Conservation (phyloP, 2,329 filamentous ascomycete genomes). For the Alternaria gansuensis region DNA sequence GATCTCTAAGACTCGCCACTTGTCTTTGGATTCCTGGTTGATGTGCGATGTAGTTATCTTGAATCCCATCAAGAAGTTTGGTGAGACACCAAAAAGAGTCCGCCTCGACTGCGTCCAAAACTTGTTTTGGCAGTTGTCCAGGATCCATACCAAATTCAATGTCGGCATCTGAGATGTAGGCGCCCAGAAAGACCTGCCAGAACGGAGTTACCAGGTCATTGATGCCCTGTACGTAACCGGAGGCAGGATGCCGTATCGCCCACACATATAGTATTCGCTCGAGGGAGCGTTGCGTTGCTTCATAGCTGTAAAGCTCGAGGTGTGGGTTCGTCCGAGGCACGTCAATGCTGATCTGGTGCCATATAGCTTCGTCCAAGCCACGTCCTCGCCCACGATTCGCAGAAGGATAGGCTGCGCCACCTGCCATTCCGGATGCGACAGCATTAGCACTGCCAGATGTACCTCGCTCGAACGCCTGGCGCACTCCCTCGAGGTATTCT, state of each 20-base stretch:
- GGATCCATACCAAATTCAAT: slow-evolving; percentile 97
- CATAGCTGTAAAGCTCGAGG: slow-evolving; percentile 92
- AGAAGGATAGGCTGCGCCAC: slow-evolving; percentile 53
- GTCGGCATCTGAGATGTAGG: slow-evolving; percentile 93
- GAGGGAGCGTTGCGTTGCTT: slow-evolving; percentile 91
- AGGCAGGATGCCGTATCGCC: slow-evolving; percentile 96
- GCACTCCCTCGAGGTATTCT: slow-evolving; percentile 93
- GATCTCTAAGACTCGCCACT: slow-evolving; percentile 84
- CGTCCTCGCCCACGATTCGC: slow-evolving; percentile 69
- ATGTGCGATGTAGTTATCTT: slow-evolving; percentile 98
- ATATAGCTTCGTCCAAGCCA: slow-evolving; percentile 94
- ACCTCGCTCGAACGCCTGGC: slow-evolving; percentile 69
- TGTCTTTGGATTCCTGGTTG: slow-evolving; percentile 97
- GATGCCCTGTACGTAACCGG: slow-evolving; percentile 97
- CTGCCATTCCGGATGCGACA: slow-evolving; percentile 64
- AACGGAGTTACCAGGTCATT: slow-evolving; percentile 98
- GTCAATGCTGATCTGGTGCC: slow-evolving; percentile 99
- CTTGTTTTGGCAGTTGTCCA: slow-evolving; percentile 86
- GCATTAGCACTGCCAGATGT: slow-evolving; percentile 52
- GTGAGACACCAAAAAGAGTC: slow-evolving; percentile 99
- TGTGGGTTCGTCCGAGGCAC: slow-evolving; percentile 96
- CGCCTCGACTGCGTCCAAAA: slow-evolving; percentile 95
- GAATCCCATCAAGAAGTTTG: slow-evolving; percentile 96
- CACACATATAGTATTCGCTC: slow-evolving; percentile 97
- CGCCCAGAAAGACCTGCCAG: slow-evolving; percentile 95